A percentile compares a stretch with the other conserved stretches of the same genome.
Evolutionary conservation across 148 eudicot genomes (phyloP).

Genomic region (Silene latifolia): DNA sequence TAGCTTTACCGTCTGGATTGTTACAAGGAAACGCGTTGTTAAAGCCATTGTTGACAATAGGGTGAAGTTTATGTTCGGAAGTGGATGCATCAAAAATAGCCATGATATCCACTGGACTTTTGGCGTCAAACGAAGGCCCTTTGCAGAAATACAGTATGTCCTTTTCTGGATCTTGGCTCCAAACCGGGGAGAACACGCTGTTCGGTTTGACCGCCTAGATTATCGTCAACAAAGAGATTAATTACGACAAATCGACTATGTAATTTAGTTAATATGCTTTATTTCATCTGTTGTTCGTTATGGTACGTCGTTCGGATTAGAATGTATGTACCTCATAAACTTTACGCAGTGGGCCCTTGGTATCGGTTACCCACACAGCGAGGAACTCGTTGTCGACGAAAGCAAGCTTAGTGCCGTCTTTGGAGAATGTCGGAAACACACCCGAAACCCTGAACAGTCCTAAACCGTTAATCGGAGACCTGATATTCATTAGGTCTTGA

Average conservation of each 20-base stretch:
- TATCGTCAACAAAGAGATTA: not conserved
- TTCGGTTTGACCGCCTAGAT: not conserved
- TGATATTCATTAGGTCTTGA: not conserved
- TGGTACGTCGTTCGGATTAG: too few relatives aligned
- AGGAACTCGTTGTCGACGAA: conserved; percentile 18
- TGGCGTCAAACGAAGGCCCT: not conserved
- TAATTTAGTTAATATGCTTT: too few relatives aligned
- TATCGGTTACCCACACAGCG: conserved; percentile 7
- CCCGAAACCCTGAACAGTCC: conserved; percentile 18
- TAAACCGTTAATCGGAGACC: not conserved
- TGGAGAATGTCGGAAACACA: conserved; percentile 14
- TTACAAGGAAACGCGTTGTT: conserved; percentile 21
- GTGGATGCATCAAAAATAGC: not conserved
- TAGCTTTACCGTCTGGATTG: not conserved
- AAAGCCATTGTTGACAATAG: not conserved
- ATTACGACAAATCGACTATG: too few relatives aligned
- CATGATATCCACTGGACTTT: not conserved
- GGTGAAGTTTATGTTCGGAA: not conserved
- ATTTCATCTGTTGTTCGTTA: too few relatives aligned
- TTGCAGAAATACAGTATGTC: conserved; percentile 12
- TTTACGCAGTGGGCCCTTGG: not conserved
- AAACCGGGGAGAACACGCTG: conserved; percentile 14
- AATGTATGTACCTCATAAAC: conserved; percentile 13
- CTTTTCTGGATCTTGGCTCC: conserved; percentile 1
- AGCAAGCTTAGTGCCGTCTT: conserved; percentile 16